phyloP scores from a whole-genome alignment of 495 filamentous ascomycete genomes.

The Lophiostoma macrostomum region DNA sequence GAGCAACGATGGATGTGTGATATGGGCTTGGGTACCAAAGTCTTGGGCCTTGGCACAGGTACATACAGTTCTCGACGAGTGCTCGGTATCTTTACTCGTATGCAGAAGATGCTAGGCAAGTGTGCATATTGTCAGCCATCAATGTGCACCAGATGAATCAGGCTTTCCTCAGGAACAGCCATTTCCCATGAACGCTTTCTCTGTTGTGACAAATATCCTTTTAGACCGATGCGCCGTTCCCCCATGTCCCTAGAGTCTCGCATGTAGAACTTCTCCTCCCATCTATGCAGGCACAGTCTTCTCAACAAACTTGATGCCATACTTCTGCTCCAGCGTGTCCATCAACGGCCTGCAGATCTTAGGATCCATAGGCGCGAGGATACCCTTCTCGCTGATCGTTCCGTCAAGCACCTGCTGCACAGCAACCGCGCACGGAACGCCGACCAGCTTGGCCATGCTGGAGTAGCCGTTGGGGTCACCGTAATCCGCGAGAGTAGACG shows the following conservation, averaged over 20 bases:
- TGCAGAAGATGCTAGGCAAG: too few species aligned
- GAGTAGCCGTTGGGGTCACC: slow-evolving; percentile 77
- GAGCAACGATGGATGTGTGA: slow-evolving; percentile 6
- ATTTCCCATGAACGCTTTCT: too few species aligned
- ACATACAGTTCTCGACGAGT: too few species aligned
- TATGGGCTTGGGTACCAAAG: too few species aligned
- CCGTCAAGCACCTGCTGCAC: slow-evolving; percentile 73
- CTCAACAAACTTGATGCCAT: slow-evolving; percentile 43
- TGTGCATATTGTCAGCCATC: too few species aligned
- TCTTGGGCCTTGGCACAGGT: too few species aligned
- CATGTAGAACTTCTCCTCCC: background rate
- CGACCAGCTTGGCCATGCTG: slow-evolving; percentile 85
- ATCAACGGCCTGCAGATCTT: slow-evolving; percentile 63
- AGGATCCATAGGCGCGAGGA: slow-evolving; percentile 75
- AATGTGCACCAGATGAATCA: too few species aligned
- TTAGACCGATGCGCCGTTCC: too few species aligned
- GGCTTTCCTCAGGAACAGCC: too few species aligned
- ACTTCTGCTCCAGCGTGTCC: slow-evolving; percentile 47
- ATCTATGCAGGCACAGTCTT: slow-evolving; percentile 35
- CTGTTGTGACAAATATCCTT: too few species aligned
- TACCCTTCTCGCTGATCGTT: slow-evolving; percentile 69
- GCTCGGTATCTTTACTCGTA: too few species aligned
- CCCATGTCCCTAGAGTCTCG: background rate
- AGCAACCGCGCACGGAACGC: slow-evolving; percentile 58
- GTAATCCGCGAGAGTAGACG: slow-evolving; percentile 81